Evolutionary conservation across 441 rosid genomes (phyloP), one percentile per base, ranked within the genome.

Genomic region (Isatis lusitanica): DNA sequence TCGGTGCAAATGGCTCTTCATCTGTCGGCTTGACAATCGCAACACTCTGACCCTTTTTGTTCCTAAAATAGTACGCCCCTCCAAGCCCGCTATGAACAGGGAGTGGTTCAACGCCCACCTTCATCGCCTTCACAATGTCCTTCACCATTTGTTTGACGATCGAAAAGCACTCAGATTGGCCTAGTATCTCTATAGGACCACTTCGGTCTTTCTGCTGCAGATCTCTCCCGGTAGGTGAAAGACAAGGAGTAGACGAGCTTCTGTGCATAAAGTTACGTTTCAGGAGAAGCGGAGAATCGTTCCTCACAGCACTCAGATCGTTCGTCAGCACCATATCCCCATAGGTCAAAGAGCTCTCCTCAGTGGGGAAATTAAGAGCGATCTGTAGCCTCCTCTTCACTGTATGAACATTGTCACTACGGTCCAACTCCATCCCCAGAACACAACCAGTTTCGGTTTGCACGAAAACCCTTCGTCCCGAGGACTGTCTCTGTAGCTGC

Each of bases 1-100:
- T 86, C 44, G 88, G 90, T 10, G 90, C 90, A 81, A 82, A 86
- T 12, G 90, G 90, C 67, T 86, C 90, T 78, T 86, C 90, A 78
- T 86, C 90, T 0, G 86, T 84, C 6, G 89, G 89, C 60, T 85
- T 83, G 24, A 85, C 89, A 68, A 85, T 82, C 0, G 89, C 89
- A 62, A 84, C 83, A 17, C 81, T 83, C 56, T 86, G 74, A 53
- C 88, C 83, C 11, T 18, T 73, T 26, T 66, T 70, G 69, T 86
- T 83, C 76, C 86, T 66, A 66, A 86, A 83, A 39, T 83, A 84
- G 73, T 86, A 86, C 0, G 88, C 88, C 0, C 90, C 90, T 47
- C 90, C 90, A 36, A 86, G 84, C 44, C 90, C 90, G 46, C 84
- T 35, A 64, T 51, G 74, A 65, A 86, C 85, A 63, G 84, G 75